phyloP scores from a whole-genome alignment of 768 basidiomycete species.

The Leccinum subtestaceum region DNA sequence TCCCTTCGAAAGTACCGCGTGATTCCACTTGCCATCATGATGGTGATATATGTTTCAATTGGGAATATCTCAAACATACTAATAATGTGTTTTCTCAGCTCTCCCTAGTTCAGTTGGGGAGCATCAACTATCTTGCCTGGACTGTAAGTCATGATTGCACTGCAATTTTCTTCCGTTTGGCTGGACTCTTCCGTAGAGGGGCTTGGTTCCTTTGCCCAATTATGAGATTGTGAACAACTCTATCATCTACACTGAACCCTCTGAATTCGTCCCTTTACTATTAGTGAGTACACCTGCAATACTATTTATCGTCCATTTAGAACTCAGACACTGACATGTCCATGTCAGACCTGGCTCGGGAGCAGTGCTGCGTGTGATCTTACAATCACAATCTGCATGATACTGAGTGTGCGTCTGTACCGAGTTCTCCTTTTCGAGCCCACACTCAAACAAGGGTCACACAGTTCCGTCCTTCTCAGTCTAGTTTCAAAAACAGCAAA shows the following conservation, averaged over 20 bases:
- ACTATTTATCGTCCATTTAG: not conserved
- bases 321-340: not conserved
- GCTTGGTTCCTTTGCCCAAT: too few relatives aligned
- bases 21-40: slow-evolving; percentile 13
- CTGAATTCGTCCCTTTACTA: too few relatives aligned
- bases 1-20: not conserved
- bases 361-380: not conserved
- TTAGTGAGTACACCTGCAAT: not conserved
- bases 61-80: not conserved
- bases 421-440: not conserved
- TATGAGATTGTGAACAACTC: not conserved
- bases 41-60: slow-evolving; percentile 6
- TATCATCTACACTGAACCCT: not conserved
- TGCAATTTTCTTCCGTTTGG: too few relatives aligned
- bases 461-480: not conserved
- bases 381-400: not conserved
- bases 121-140: slow-evolving; percentile 1
- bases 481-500: not conserved
- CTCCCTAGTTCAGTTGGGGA: slow-evolving; percentile 19
- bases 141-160: not conserved
- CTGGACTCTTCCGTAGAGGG: too few relatives aligned
- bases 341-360: too few relatives aligned
- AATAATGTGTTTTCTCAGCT: slow-evolving; percentile 6
- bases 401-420: not conserved
- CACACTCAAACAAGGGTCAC: not conserved